Conservation (phyloP, 1,284 basidiomycete genomes). For the Boletus smithii region DNA sequence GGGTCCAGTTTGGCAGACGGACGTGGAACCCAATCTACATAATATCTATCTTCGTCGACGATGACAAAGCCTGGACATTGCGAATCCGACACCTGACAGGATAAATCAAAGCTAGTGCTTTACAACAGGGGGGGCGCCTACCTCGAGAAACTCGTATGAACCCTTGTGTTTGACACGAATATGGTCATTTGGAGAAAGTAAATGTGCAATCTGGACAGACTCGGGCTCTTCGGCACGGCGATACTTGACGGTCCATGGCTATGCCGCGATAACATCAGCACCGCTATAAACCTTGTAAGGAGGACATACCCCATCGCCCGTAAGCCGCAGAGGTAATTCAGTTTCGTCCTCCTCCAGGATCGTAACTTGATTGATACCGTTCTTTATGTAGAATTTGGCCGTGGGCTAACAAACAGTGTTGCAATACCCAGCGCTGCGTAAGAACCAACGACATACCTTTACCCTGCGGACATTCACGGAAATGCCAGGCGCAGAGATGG, state of each 20-base stretch:
- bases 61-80: conserved; percentile 80
- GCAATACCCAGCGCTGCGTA: background rate
- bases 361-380: conserved; percentile 53
- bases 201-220: conserved; percentile 41
- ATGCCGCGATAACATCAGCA: background rate
- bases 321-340: conserved; percentile 75
- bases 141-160: conserved; percentile 71
- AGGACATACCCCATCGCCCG: conserved; percentile 75
- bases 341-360: conserved; percentile 78
- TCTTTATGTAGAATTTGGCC: conserved; percentile 76
- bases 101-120: conserved; percentile 4
- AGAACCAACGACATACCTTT: conserved; percentile 48
- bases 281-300: conserved; percentile 5
- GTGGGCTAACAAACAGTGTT: conserved; percentile 58
- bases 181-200: conserved; percentile 68
- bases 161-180: conserved; percentile 72
- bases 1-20: conserved; percentile 64
- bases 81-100: conserved; percentile 68
- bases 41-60: conserved; percentile 58
- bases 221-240: conserved; percentile 51
- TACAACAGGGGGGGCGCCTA: conserved; percentile 32
- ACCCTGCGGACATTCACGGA: conserved; percentile 87
- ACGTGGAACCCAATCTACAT: conserved; percentile 72
- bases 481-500: conserved; percentile 74
- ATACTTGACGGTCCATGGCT: conserved; percentile 89